These are phyloP conservation scores for Globisporangium ultimum DNA, from an alignment of 352 stramenopile genomes.

Conservation along the genomic window DNA sequence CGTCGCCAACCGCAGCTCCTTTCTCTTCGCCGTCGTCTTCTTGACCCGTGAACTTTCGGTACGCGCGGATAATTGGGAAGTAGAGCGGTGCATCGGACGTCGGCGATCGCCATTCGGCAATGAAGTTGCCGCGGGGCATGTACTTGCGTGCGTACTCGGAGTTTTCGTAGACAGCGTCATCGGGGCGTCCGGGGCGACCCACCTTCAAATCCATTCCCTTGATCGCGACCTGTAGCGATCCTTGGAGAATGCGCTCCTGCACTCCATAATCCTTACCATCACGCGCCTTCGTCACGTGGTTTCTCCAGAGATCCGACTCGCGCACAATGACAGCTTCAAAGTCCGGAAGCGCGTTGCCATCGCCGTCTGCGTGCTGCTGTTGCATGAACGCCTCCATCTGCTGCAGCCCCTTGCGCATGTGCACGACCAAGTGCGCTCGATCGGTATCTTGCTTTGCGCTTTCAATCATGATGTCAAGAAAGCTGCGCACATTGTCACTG, in stretches of 20 bases:
- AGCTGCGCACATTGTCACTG: conserved; percentile 26
- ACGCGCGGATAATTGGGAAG: conserved; percentile 68
- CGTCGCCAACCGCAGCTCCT: conserved; percentile 14
- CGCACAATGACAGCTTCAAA: conserved; percentile 35
- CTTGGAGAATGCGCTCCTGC: conserved; percentile 34
- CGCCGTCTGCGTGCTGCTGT: conserved; percentile 23
- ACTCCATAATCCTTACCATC: conserved; percentile 36
- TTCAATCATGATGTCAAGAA: conserved; percentile 32
- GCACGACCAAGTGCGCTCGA: conserved; percentile 21
- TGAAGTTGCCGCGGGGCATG: conserved; percentile 73
- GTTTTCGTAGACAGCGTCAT: conserved; percentile 69
- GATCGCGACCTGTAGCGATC: conserved; percentile 29
- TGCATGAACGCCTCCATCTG: conserved; percentile 57
- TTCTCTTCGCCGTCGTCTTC: conserved; percentile 65
- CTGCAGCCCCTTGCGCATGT: conserved; percentile 42
- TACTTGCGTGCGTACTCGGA: conserved; percentile 61
- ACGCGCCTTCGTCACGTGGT: conserved; percentile 34
- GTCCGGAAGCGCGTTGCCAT: conserved; percentile 5
- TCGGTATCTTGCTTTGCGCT: conserved; percentile 5
- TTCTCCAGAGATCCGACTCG: conserved; percentile 37
- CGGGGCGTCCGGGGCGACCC: conserved; percentile 50
- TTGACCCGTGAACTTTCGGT: conserved; percentile 81
- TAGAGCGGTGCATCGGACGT: conserved; percentile 10
- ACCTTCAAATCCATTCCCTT: conserved; percentile 61
- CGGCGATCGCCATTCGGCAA: conserved; percentile 38